Base-by-base conservation (phyloP, 2,329 filamentous ascomycete genomes). In the Exophiala xenobiotica region DNA sequence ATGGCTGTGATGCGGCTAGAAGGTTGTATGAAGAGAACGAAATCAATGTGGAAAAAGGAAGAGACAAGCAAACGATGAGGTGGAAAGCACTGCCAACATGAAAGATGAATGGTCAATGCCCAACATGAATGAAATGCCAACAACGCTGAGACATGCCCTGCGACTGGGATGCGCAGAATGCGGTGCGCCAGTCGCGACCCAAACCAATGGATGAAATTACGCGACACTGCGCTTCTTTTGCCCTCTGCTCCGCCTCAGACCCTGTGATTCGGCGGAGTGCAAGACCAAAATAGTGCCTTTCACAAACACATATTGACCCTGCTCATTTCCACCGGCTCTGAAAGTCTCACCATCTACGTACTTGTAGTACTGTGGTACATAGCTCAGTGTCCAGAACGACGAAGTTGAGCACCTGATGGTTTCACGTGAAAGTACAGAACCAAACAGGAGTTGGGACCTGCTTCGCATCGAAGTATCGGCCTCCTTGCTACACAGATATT, bases 1-100 rank as follows among this genome's bases (percentile, higher is more conserved):
- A 58, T 58, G n/a, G 43, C 9, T 22, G 18, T 9, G 22, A 46
- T n/a, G n/a, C 22, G 26, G 29, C 11, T 33, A 24, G 35, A 35
- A 38, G 18, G 19, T 22, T 12, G 11, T n/a, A n/a, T 22, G 9
- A 23, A 9, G 24, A 22, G 22, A 29, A 12, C 4, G 6, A 2
- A 41, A 16, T 8, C 22, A 40, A 40, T 24, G 33, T 11, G n/a
- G n/a, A 38, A 11, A 23, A 39, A 24, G 27, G 19, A 29, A 29
- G 31, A 20, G 20, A 45, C 19, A 14, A 35, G 31, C 31, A 35
- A 12, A 35, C n/a, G 31, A 35, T 35, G 11, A 16, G 18, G 31
- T 35, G 8, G n/a, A 9, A 9, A 35, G 31, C 18, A 35, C 31
- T 35, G 31, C 18, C 31, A 8, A 35, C 31, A 16, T 14, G 18